phyloP scores from a whole-genome alignment of 345 rosid species.

The Pistacia vera region DNA sequence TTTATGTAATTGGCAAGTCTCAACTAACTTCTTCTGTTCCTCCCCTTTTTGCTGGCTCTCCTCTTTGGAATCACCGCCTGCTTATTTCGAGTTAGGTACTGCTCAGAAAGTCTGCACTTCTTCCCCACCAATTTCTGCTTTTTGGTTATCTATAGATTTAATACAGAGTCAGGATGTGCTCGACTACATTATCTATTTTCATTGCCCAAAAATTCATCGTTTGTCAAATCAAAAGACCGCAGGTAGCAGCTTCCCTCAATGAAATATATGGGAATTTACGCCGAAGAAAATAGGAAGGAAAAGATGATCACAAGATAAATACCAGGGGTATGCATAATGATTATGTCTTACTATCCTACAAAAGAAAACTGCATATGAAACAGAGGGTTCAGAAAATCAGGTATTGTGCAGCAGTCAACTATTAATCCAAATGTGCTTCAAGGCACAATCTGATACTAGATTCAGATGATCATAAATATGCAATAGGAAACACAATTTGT shows the following conservation, averaged over 20 bases:
- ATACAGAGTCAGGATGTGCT: conserved; percentile 17
- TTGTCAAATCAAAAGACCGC: conserved; percentile 17
- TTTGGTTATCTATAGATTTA: conserved; percentile 24
- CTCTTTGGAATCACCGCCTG: too few relatives aligned
- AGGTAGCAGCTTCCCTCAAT: conserved; percentile 5
- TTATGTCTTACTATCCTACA: neutral
- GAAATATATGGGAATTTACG: neutral
- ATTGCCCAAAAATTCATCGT: conserved; percentile 17
- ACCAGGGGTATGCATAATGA: neutral
- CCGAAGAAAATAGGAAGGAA: neutral
- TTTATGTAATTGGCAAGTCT: neutral
- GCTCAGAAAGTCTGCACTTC: too few relatives aligned
- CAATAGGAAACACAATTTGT: too few relatives aligned
- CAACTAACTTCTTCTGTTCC: conserved; percentile 10
- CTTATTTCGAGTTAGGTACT: too few relatives aligned
- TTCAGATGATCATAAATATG: too few relatives aligned
- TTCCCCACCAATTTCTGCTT: conserved; percentile 7
- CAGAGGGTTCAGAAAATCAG: neutral
- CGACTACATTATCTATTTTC: conserved; percentile 19
- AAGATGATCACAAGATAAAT: neutral
- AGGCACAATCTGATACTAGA: neutral
- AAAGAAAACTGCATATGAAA: neutral
- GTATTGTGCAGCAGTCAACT: neutral
- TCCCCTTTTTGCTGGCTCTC: neutral
- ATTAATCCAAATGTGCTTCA: neutral